phyloP scores from a whole-genome alignment of 305 asterid genomes.

The Plantago lanceolata region DNA sequence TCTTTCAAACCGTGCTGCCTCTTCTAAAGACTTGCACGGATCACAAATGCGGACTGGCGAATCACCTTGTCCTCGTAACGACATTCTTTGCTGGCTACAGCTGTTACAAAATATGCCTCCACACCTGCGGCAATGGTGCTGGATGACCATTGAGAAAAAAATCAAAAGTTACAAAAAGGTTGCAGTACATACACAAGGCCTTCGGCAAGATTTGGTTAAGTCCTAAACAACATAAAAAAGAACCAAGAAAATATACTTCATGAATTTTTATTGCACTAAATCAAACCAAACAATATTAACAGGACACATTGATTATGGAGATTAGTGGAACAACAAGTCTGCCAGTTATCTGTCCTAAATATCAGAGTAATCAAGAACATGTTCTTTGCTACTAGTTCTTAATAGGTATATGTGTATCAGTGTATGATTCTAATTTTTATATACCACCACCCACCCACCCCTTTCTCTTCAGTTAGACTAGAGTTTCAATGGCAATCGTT shows the following conservation, averaged over 20 bases:
- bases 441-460: too few relatives aligned
- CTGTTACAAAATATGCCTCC: conserved; percentile 85
- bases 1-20: conserved; percentile 89
- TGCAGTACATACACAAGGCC: not conserved
- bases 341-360: not conserved
- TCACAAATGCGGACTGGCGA: conserved; percentile 95
- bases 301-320: not conserved
- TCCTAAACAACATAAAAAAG: not conserved
- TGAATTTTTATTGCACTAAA: not conserved
- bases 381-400: too few relatives aligned
- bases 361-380: not conserved
- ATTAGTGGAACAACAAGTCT: not conserved
- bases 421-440: too few relatives aligned
- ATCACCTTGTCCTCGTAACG: conserved; percentile 94
- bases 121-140: conserved; percentile 99
- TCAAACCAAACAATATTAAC: not conserved
- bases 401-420: too few relatives aligned
- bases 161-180: conserved; percentile 25
- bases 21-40: conserved; percentile 88
- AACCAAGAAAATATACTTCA: too few relatives aligned
- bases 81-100: conserved; percentile 89
- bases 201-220: not conserved
- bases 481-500: too few relatives aligned
- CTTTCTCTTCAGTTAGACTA: too few relatives aligned
- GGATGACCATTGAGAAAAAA: conserved; percentile 32